phyloP scores from a whole-genome alignment of 2,329 filamentous ascomycete species.

The Aspergillus intermedius region DNA sequence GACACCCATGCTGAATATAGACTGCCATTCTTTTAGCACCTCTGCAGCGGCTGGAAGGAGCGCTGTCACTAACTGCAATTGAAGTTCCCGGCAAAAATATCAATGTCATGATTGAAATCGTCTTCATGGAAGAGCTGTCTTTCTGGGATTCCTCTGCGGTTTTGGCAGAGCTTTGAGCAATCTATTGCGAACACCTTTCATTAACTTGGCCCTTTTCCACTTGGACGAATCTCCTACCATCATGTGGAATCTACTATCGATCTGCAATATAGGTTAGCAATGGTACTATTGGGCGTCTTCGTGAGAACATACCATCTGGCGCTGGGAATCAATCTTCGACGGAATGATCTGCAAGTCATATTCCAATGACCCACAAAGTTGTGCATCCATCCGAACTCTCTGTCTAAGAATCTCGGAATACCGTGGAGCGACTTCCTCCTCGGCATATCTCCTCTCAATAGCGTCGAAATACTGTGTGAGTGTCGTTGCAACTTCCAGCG shows the following conservation, averaged over 20 bases:
- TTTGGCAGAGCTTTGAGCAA: background rate
- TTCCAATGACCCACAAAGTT: background rate
- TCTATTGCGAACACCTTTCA: background rate
- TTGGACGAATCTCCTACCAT: background rate
- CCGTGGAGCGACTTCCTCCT: background rate
- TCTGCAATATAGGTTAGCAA: background rate
- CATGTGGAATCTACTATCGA: background rate
- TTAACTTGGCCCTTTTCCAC: background rate
- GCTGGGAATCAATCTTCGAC: background rate
- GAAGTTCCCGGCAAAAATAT: background rate
- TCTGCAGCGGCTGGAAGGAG: no score
- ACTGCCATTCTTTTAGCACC: background rate
- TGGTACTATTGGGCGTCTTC: no score
- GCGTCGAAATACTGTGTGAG: background rate
- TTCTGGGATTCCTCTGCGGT: conserved; percentile 3
- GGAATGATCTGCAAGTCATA: background rate
- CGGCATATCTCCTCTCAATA: background rate
- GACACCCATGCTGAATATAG: background rate
- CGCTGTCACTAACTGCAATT: background rate
- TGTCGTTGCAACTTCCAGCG: background rate
- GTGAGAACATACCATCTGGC: background rate
- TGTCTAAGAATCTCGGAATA: background rate
- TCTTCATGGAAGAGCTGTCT: background rate
- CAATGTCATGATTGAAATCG: background rate
- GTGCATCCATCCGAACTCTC: background rate